Base-by-base conservation (phyloP, 352 stramenopile genomes). In the Chrysophaeum taylorii region DNA sequence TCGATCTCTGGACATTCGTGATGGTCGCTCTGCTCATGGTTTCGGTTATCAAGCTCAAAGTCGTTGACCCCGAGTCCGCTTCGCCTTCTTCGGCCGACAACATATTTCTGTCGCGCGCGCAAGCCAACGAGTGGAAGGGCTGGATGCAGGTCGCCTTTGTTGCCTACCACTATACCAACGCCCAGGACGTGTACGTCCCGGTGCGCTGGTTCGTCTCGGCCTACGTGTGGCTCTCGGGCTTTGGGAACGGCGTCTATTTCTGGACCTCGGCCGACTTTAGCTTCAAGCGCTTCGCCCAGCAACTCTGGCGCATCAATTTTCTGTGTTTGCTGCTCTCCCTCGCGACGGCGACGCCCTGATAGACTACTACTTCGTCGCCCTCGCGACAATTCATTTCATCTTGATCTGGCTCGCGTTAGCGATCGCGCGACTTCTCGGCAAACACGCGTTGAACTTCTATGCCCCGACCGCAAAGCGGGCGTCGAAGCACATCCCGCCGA, bases 241-340 rank as follows among this genome's bases (percentile, higher is more conserved):
- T 84, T 64, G 81, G 81, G 57, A 85, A 86, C 70, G 84, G 82
- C 64, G 72, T 83, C 36, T 86, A 84, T 69, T 86, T 85, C 74
- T 80, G 84, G 66, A 84, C 80, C 67, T 83, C 80, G 64, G 73
- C 67, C 35, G 81, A 86, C 63, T 86, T 81, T 68, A 77, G 70
- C n/a, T 27, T 84, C 0, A 79, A 84, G 60, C 76, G 81, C 53
- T 77, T 82, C 33, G 70, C 84, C 0, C 80, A 75, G 27, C 83
- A 84, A 78, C 75, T 80, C 37, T 61, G 84, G 25, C 76, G 81
- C 52, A 85, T 86, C 71, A 86, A 86, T 60, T 86, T 85, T 70
- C 83, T 86, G 68, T 79, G 78, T 21, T 53, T 86, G 7, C 42
- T 86, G 2, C 75, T 86, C 16, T 82, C 76, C 61, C 74, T 75